Evolutionary conservation across 306 rosid genomes (phyloP), one percentile per base, ranked within the genome.

Genomic region (Quercus bicolor): DNA sequence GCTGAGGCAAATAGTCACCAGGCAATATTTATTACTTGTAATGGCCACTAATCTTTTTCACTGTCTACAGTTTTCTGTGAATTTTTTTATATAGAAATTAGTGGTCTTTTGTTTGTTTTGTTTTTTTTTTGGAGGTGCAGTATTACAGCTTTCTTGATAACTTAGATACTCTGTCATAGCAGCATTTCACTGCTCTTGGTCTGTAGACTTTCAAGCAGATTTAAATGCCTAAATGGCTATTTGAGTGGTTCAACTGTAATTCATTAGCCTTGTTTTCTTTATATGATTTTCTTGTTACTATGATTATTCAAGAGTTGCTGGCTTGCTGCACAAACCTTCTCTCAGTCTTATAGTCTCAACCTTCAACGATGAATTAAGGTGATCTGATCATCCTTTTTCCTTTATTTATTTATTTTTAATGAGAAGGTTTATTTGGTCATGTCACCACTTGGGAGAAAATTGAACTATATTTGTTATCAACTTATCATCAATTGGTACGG

Each of bases 41-140:
- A 64, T 16, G 70, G 20, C 21, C 70, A 4, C 8, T 61, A 26
- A 16, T 29, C 70, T 29, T 28, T 64, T 29, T 19, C 31, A 64
- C 21, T 8, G 70, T 64, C 43, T 31, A 26, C 45, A 6, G 31
- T 64, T 64, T 64, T 64, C 70, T 15, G 11, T 5, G 70, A 16
- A 16, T 4, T 64, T 56, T 7, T 53, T 51, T 72, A 51, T 37
- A 70, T 56, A 70, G 23, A 29, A 33, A 13, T 55, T 64, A 62
- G 65, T 77, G 72, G 76, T 74, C 59, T 29, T 45, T 60, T 61
- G 26, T 43, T 64, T 31, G 34, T 76, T 56, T 74, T 65, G 1
- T 24, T 68, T 54, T 40, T 8, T 40, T 40, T 40, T 8, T 8
- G 45, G 45, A 40, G 45, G 45, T n/a, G 74, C 65, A 76, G 81